Conservation (phyloP, 148 eudicot genomes). For the Diospyros lotus region DNA sequence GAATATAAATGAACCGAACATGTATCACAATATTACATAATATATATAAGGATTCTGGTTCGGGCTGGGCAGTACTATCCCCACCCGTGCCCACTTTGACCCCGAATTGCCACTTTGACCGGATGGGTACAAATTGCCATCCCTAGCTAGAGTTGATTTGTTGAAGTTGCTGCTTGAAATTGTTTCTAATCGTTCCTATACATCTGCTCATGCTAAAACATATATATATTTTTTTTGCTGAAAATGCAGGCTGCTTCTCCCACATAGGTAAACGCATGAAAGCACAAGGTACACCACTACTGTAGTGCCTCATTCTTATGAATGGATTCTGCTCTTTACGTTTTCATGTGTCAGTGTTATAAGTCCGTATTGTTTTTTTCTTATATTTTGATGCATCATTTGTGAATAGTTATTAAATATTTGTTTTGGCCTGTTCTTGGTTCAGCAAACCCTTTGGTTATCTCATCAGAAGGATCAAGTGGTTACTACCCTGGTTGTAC, state of each 20-base stretch:
- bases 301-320: not conserved
- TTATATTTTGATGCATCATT: not conserved
- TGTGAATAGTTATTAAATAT: not conserved
- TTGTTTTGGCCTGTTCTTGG: slow-evolving; percentile 10
- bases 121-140: too few relatives aligned
- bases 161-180: not conserved
- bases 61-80: too few relatives aligned
- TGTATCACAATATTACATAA: too few relatives aligned
- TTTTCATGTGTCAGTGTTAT: not conserved
- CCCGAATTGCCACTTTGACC: too few relatives aligned
- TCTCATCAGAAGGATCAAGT: slow-evolving; percentile 72
- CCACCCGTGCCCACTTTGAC: too few relatives aligned
- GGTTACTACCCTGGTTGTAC: slow-evolving; percentile 84
- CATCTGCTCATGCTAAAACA: slow-evolving; percentile 8
- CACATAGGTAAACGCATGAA: slow-evolving; percentile 45
- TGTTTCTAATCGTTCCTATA: not conserved
- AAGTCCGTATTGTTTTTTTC: not conserved
- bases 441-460: slow-evolving; percentile 58
- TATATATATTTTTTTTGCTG: not conserved
- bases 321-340: slow-evolving; percentile 9
- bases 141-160: not conserved
- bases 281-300: slow-evolving; percentile 37
- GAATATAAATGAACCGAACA: too few relatives aligned
- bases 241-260: slow-evolving; percentile 69
- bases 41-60: too few relatives aligned